Evolutionary conservation across 768 basidiomycete species (phyloP), one percentile per base, ranked within the genome.

Genomic region (Phylloporus sp.): DNA sequence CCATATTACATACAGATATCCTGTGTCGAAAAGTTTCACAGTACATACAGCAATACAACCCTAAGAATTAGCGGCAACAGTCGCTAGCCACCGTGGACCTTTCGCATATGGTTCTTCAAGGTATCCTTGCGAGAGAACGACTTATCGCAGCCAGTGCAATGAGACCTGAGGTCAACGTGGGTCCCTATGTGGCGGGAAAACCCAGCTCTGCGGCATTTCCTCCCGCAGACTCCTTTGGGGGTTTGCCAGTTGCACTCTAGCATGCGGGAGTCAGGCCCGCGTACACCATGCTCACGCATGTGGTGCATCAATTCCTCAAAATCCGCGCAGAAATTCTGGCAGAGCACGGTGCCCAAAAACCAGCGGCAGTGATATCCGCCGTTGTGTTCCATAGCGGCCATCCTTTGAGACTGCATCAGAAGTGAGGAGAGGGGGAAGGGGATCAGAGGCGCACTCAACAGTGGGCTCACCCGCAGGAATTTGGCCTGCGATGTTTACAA

Each of bases 271-370:
- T 8, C 41, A 7, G 26, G 0, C 6, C 49, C 49, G 4, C 15
- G 41, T 3, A 40, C 39, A 28, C 26, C 39, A 9, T 40, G 47
- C n/a, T n/a, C n/a, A n/a, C n/a, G n/a, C 0, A 49, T 1, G 23
- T 63, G 62, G 7, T 6, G 3, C 3, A 64, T 49, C 28, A 63
- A 31, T 0, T 38, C 35, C 5, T 47, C 3, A 6, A 61, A 58
- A 2, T 18, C 18, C 3, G 4, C 1, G n/a, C 42, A 61, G 6
- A 0, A 2, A 6, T 47, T 2, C 22, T 23, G 7, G 45, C 45
- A 45, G 9, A 9, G 2, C 9, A n/a, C 6, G 18, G 15, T 12
- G 16, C n/a, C 26, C 27, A 12, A 10, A 35, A 36, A 16, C 48
- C 38, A 23, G 1, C n/a, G 27, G 28, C 41, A 23, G 0, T 10